Conservation (phyloP, 2,329 filamentous ascomycete species). For the Calonectria leucothoes region DNA sequence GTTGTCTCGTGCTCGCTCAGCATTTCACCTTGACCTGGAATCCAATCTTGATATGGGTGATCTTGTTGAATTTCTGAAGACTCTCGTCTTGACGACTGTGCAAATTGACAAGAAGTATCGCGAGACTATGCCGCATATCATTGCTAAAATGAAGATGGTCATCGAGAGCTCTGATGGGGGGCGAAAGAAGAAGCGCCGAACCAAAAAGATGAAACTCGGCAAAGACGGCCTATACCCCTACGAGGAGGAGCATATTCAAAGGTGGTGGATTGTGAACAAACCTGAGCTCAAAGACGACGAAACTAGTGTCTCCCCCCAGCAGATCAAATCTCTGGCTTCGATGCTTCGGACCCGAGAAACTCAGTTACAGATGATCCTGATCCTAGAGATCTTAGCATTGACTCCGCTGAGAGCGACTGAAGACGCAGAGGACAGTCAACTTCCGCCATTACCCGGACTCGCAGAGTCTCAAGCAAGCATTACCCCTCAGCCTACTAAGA, state of each 20-base stretch:
- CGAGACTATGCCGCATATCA: constrained; percentile 73
- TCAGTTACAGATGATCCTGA: constrained; percentile 82
- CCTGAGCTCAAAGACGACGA: constrained; percentile 64
- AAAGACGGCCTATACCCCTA: constrained; percentile 76
- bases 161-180: constrained; percentile 67
- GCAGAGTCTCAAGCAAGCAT: constrained; percentile 45
- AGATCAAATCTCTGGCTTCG: constrained; percentile 72
- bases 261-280: constrained; percentile 76
- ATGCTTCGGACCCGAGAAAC: constrained; percentile 80
- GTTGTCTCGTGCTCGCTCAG: constrained; percentile 78
- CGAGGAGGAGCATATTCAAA: constrained; percentile 73
- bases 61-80: constrained; percentile 75
- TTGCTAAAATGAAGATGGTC: constrained; percentile 66
- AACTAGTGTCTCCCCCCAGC: constrained; percentile 58
- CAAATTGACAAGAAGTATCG: constrained; percentile 84
- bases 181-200: constrained; percentile 60
- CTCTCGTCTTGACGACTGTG: constrained; percentile 73
- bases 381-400: constrained; percentile 80
- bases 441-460: constrained; percentile 58
- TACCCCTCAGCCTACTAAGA: constrained; percentile 55
- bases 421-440: constrained; percentile 56
- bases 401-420: constrained; percentile 63
- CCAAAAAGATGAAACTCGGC: constrained; percentile 74
- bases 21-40: constrained; percentile 74
- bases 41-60: constrained; percentile 70